Evolutionary conservation across 495 filamentous ascomycete species (phyloP).

Genomic region (Tuber melanosporum): DNA sequence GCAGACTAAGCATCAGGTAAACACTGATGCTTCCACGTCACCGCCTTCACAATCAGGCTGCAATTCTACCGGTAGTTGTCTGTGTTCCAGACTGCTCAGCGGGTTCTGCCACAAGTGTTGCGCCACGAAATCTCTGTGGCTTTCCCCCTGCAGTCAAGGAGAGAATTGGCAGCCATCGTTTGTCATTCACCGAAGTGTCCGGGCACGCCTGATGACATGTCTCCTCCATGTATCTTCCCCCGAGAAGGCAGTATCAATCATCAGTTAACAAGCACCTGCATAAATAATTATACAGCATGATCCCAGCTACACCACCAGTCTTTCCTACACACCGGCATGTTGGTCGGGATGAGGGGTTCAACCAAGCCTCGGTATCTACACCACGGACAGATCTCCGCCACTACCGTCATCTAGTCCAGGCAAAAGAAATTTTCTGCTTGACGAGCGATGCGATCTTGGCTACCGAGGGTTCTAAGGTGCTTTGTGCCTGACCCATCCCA

Average conservation of each 20-base stretch:
- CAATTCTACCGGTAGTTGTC: not conserved
- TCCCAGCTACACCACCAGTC: not conserved
- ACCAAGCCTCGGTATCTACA: not conserved
- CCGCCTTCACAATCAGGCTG: not conserved
- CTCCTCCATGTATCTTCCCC: not conserved
- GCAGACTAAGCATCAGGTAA: not conserved
- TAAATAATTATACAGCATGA: not conserved
- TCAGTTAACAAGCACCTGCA: not conserved
- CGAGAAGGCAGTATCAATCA: not conserved
- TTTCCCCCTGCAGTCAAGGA: not conserved
- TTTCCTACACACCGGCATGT: not conserved
- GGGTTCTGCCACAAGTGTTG: constrained; percentile 1
- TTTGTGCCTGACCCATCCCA: not conserved
- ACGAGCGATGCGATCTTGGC: not conserved
- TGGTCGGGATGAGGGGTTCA: not conserved
- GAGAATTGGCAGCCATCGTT: not conserved
- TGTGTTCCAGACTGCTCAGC: not conserved
- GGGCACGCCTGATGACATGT: not conserved
- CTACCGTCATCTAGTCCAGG: not conserved
- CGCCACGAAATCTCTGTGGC: not conserved
- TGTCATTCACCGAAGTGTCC: not conserved
- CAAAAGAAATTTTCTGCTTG: not conserved
- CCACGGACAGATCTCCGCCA: not conserved
- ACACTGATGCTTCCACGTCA: not conserved
- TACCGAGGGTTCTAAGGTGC: not conserved